These are phyloP conservation scores for Diplodia mutila DNA, from an alignment of 2,329 filamentous ascomycete species.

Conservation along the genomic window DNA sequence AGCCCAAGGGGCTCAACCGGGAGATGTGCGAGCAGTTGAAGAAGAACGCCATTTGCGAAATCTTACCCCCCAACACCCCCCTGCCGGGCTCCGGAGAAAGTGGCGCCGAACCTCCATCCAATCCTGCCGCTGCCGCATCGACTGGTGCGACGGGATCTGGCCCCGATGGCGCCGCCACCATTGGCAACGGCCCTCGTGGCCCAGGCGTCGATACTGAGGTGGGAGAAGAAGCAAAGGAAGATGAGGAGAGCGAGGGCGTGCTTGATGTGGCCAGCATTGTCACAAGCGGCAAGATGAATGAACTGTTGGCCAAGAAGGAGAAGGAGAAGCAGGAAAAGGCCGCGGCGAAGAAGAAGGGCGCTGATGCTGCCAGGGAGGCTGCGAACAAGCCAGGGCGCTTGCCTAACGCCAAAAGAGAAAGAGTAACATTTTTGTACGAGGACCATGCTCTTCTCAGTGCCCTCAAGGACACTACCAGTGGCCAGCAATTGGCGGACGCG, in stretches of 20 bases:
- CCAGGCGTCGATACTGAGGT: constrained; percentile 60
- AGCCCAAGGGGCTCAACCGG: constrained; percentile 57
- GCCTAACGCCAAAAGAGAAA: constrained; percentile 72
- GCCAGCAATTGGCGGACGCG: constrained; percentile 53
- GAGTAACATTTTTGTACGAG: constrained; percentile 74
- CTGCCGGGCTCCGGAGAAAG: constrained; percentile 54
- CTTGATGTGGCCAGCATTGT: constrained; percentile 85
- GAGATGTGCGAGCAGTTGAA: constrained; percentile 70
- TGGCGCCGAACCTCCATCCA: constrained; percentile 41
- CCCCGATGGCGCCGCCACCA: constrained; percentile 45
- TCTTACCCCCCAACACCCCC: constrained; percentile 58
- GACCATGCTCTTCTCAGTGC: constrained; percentile 62
- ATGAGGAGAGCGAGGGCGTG: constrained; percentile 70
- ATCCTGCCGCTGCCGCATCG: constrained; percentile 61
- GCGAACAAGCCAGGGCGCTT: constrained; percentile 65
- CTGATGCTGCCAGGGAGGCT: constrained; percentile 56
- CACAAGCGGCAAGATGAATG: constrained; percentile 76
- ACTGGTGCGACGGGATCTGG: constrained; percentile 56
- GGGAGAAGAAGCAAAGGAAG: constrained; percentile 53
- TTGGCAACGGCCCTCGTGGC: constrained; percentile 54
- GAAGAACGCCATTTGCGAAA: constrained; percentile 64
- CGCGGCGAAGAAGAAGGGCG: constrained; percentile 60
- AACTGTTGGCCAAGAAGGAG: constrained; percentile 82
- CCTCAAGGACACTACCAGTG: constrained; percentile 55
- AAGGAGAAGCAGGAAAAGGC: constrained; percentile 73